Conservation (phyloP, 441 rosid genomes). For the Cnidoscolus chayamansa region DNA sequence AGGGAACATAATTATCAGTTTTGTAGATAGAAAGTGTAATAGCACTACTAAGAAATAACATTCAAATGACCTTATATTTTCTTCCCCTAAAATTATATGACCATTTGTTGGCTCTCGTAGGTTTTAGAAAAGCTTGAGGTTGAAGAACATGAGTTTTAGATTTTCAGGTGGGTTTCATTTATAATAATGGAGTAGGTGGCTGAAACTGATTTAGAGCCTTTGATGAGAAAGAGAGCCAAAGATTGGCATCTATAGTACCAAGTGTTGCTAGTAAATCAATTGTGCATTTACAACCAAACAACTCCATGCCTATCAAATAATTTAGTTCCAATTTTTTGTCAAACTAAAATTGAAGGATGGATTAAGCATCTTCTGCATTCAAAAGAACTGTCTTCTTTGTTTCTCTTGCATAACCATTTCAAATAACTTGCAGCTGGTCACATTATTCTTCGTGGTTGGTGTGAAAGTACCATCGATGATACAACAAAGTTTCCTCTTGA, state of each 20-base stretch:
- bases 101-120: too few species aligned
- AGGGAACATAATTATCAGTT: too few species aligned
- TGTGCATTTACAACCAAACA: background rate
- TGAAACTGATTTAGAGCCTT: background rate
- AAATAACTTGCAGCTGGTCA: slow-evolving; percentile 75
- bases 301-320: background rate
- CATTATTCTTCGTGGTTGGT: slow-evolving; percentile 88
- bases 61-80: too few species aligned
- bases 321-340: background rate
- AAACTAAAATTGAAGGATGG: background rate
- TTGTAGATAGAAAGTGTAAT: too few species aligned
- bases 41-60: too few species aligned
- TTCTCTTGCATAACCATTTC: slow-evolving; percentile 14
- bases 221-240: too few species aligned
- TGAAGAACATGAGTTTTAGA: too few species aligned
- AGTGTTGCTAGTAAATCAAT: background rate
- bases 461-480: slow-evolving; percentile 52
- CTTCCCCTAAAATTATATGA: too few species aligned
- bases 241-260: background rate
- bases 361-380: background rate
- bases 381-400: too few species aligned
- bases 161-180: too few species aligned
- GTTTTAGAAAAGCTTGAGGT: too few species aligned
- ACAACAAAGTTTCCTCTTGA: slow-evolving; percentile 40
- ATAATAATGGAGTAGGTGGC: background rate